These are phyloP conservation scores for Wickerhamomyces hampshirensis DNA, from an alignment of 805 yeast genomes.

Conservation along the genomic window DNA sequence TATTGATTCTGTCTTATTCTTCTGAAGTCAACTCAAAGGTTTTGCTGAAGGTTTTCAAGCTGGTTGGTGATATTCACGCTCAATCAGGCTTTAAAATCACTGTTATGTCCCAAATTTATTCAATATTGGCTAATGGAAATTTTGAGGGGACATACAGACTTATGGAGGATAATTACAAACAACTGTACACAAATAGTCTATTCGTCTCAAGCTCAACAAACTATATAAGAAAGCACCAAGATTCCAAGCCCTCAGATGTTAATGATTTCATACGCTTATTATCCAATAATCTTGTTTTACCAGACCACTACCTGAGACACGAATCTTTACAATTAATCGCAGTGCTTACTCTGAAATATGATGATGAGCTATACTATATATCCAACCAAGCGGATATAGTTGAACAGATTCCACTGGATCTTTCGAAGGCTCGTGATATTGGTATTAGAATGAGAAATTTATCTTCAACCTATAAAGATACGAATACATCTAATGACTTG, in stretches of 20 bases:
- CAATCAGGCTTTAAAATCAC: conserved; percentile 12
- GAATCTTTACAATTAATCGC: conserved; percentile 44
- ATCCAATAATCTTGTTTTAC: conserved; percentile 37
- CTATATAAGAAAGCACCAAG: conserved; percentile 7
- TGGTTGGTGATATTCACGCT: conserved; percentile 1
- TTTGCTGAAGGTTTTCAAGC: conserved; percentile 4
- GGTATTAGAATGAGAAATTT: conserved; percentile 61
- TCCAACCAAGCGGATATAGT: conserved; percentile 51
- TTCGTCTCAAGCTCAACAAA: conserved; percentile 18
- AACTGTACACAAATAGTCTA: conserved; percentile 15
- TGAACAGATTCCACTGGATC: conserved; percentile 69
- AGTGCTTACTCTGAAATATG: conserved; percentile 25
- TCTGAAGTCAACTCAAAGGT: conserved; percentile 22
- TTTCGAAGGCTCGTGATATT: conserved; percentile 70
- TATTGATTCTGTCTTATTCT: conserved; percentile 36
- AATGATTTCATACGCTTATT: conserved; percentile 20
- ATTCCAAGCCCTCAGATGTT: conserved; percentile 2
- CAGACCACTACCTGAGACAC: conserved; percentile 48
- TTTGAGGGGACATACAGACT: conserved; percentile 2
- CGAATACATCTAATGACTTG: conserved; percentile 22
- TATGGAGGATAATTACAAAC: conserved; percentile 13
- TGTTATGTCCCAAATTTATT: conserved; percentile 15
- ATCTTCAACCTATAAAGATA: conserved; percentile 35
- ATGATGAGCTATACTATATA: conserved; percentile 32
- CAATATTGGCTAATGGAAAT: conserved; percentile 8